Evolutionary conservation across 164 flowering plant species (phyloP), one percentile per base, ranked within the genome.

Genomic region (Vitis rupestris): DNA sequence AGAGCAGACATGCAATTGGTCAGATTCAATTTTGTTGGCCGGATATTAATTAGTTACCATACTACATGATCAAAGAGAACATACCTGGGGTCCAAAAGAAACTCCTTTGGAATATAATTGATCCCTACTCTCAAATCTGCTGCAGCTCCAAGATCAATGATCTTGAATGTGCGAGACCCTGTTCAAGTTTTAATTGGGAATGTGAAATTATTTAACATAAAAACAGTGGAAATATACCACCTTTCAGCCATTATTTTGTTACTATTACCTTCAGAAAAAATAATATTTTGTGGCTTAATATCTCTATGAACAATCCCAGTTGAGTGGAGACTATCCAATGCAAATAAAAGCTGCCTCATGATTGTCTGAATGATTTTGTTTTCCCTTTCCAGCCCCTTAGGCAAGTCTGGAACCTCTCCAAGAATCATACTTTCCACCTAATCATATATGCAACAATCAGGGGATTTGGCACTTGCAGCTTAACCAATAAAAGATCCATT

Each of bases 121-220:
- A 95, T 95, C 30, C 99, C 98, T 12, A 95, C 99, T 87, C 98
- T 80, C 74, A 95, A 71, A 86, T 95, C 99, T 29, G 99, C 80
- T 47, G 99, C 98, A 69, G 97, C 99, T 61, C 99, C 99, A 63
- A 95, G 97, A 85, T 95, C 99, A 73, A 95, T 95, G 74, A 95
- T 93, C 82, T 95, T 95, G 84, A 95, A 95, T 56, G 90, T 85
- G 12, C 97, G 92, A 72, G 94, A 73, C 15, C 87, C 99, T 94
- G 90, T 57, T 56, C 67, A 75, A n/a, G 61, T 64, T 79, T 71
- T 16, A 53, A 15, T 30, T 7, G 29, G 59, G 9, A 51, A 62
- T 10, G n/a, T 3, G 15, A 65, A 30, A 4, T 50, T 54, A 58
- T 10, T 13, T 11, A 44, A 51, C 17, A 3, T n/a, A 3, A 50